Base-by-base conservation (phyloP, 257 asterid genomes). In the Lycium ferocissimum region DNA sequence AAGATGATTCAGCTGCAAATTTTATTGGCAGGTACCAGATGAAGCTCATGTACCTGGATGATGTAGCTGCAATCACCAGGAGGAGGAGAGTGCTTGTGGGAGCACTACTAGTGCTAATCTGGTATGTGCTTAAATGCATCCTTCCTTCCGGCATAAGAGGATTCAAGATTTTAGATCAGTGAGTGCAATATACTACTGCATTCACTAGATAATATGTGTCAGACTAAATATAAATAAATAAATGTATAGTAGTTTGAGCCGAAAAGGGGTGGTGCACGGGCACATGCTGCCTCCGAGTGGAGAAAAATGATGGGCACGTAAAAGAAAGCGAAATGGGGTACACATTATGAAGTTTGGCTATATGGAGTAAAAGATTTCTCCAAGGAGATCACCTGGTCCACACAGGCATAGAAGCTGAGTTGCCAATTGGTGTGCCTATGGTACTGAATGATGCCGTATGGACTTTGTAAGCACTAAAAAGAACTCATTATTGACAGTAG, bases 51-150 rank as follows among this genome's bases (percentile, higher is more conserved):
- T 72, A 66, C 80, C 51, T 47, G 88, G 73, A 79, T 85, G 81
- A 51, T 81, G 43, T 65, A 70, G 73, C 49, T 1, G 49, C 75
- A 13, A 79, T 71, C 61, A 81, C 89, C 43, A 85, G 65, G 11
- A 79, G 79, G 57, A 56, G 87, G 87, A 89, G 65, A 33, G 49
- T 87, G 80, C 69, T 87, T 40, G 57, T 86, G 6, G 87, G 86
- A 70, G 56, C 65, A 43, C 26, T 89, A 43, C 84, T 86, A 26
- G 87, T 59, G 62, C 14, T 91, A 33, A 65, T 89, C 4, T 88
- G 92, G 45, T 83, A 86, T 88, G 33, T 88, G 92, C 88, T 93
- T 92, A 51, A 22, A 76, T 0, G 62, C 63, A 22, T 22, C 22
- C 14, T 76, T 53, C 26, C 47, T 20, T 47, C n/a, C 37, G 3